Base-by-base conservation (phyloP, 192 early-diverging fungal genomes). In the Dissophora globulifera region DNA sequence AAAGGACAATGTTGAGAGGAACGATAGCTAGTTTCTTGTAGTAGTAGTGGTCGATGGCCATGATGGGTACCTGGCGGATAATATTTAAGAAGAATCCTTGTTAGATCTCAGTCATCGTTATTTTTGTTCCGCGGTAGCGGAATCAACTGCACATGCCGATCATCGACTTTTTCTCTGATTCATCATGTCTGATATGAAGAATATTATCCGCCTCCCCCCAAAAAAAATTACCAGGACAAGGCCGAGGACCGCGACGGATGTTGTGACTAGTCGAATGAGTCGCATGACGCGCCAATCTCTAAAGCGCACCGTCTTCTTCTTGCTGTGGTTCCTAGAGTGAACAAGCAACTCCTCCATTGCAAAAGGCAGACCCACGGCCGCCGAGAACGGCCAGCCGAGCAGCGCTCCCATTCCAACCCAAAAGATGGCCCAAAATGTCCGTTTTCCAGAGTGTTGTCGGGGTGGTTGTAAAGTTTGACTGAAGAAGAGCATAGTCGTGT, bases 331-430 rank as follows among this genome's bases (percentile, higher is more conserved):
- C 80, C 85, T 50, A 47, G 43, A 67, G 33, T 79, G 71, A 20
- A 92, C 63, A 0, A 87, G 6, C 10, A 95, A 17, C 57, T 90
- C 91, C 58, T 94, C 92, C 7, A 95, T 49, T 1, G 76, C 89
- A 80, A 93, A 93, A 20, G 95, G 93, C 29, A 93, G 74, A 0
- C 87, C 95, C 1, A 89, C 69, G 0, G 87, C 78, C 0, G 91
- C 93, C 30, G 87, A 86, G 67, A 96, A 98, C 10, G 96, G 96
- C 96, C 95, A 96, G 9, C 93, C 95, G 13, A 89, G 74, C 2
- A 91, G 59, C 5, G 86, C 84, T 2, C 90, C 90, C 7, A 89
- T 38, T 2, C 82, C 92, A 53, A 90, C 84, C 76, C 84, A 87
- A 8, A 85, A 75, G 16, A 91, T 84, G 23, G 87, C 85, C 13